A percentile compares a stretch with the other conserved stretches of the same genome.
Conservation (phyloP, 2,329 filamentous ascomycete species). For the Xylariaceae sp. region DNA sequence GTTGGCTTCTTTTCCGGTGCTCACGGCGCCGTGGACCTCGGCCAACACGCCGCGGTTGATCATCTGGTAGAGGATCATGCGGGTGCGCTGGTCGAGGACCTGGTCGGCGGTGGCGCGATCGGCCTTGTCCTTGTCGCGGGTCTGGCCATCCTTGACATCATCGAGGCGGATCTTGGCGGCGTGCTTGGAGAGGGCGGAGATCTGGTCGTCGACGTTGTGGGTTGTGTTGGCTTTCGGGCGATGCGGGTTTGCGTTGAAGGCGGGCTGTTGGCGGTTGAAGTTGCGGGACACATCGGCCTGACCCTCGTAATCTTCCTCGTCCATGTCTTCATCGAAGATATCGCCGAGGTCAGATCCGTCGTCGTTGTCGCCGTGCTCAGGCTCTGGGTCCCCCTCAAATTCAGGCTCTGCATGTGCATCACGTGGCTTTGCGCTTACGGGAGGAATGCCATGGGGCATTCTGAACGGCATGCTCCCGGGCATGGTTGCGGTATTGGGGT, state of each 20-base stretch:
- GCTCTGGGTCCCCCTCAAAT: no score
- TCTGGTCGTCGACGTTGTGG: conserved; percentile 80
- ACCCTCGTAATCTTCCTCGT: conserved; percentile 47
- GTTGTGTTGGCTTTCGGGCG: conserved; percentile 76
- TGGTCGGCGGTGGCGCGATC: conserved; percentile 93
- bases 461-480: no score
- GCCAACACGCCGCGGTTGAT: conserved; percentile 87
- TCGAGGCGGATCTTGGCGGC: conserved; percentile 82
- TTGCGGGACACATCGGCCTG: conserved; percentile 74
- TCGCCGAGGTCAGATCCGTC: conserved; percentile 39
- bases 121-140: conserved; percentile 74
- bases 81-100: conserved; percentile 87
- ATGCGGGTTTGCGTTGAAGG: conserved; percentile 67
- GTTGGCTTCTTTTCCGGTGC: conserved; percentile 96
- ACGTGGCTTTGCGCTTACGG: no score
- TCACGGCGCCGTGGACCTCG: conserved; percentile 91
- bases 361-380: conserved; percentile 6
- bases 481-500: no score
- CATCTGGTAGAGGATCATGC: conserved; percentile 94
- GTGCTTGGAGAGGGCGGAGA: conserved; percentile 78
- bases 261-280: conserved; percentile 77
- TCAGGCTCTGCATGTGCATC: no score
- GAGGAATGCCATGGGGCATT: no score
- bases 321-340: conserved; percentile 40
- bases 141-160: conserved; percentile 51